phyloP scores from a whole-genome alignment of 2,329 filamentous ascomycete species.

The Pezicula radicicola region DNA sequence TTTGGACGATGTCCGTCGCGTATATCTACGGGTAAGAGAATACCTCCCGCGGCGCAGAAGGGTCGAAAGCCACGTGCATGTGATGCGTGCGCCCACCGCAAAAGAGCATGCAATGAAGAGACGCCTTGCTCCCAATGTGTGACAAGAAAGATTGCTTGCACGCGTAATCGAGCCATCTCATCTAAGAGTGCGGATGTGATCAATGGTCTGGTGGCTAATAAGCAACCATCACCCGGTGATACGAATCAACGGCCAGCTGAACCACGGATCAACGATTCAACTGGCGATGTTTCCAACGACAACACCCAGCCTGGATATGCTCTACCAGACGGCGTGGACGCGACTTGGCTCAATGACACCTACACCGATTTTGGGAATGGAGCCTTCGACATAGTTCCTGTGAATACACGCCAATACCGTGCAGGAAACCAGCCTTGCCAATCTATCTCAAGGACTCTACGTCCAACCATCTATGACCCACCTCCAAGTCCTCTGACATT shows the following conservation, averaged over 20 bases:
- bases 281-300: too few species aligned
- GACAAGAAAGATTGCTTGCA: not conserved
- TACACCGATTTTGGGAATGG: too few species aligned
- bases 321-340: too few species aligned
- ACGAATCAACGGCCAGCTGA: too few species aligned
- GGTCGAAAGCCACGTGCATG: constrained; percentile 4
- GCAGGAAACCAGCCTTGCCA: not conserved
- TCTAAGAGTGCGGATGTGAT: not conserved
- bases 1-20: not conserved
- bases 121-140: constrained; percentile 3
- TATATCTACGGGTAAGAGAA: not conserved
- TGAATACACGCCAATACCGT: too few species aligned
- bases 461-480: not conserved
- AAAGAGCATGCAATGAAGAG: constrained; percentile 3
- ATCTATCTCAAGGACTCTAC: not conserved
- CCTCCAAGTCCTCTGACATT: not conserved
- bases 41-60: constrained; percentile 1
- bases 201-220: not conserved
- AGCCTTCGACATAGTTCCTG: too few species aligned
- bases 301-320: too few species aligned
- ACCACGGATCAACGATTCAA: too few species aligned
- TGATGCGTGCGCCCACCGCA: constrained; percentile 4
- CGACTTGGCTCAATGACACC: too few species aligned
- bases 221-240: not conserved
- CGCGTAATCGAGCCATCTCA: not conserved